These are phyloP conservation scores for Fibroporia radiculosa DNA, from an alignment of 768 basidiomycete genomes.

Conservation along the genomic window DNA sequence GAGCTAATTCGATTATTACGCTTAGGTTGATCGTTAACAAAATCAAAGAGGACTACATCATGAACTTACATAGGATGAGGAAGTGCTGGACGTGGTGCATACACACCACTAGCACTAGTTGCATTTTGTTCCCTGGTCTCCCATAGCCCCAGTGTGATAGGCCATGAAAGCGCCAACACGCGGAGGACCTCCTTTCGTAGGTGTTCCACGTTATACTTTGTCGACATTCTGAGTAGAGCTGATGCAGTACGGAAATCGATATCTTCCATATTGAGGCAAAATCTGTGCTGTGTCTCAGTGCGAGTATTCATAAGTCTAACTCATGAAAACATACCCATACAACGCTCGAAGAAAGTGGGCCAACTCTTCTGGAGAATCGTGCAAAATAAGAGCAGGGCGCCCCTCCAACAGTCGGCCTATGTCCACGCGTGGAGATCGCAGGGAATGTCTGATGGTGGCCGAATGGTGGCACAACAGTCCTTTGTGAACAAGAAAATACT, in stretches of 20 bases:
- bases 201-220: conserved; percentile 53
- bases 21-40: conserved; percentile 24
- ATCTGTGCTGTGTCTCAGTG: conserved; percentile 2
- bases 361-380: conserved; percentile 51
- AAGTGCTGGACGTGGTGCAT: conserved; percentile 45
- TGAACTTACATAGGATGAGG: conserved; percentile 63
- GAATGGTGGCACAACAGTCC: conserved; percentile 64
- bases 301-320: background rate
- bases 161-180: conserved; percentile 49
- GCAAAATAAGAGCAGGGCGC: conserved; percentile 44
- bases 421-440: conserved; percentile 17
- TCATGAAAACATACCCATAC: conserved; percentile 35
- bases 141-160: conserved; percentile 55
- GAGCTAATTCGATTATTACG: conserved; percentile 59
- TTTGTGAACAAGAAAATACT: conserved; percentile 64
- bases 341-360: conserved; percentile 52
- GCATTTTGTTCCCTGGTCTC: conserved; percentile 56
- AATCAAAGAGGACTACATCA: background rate
- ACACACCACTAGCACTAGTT: conserved; percentile 40
- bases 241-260: conserved; percentile 44
- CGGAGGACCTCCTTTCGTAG: conserved; percentile 52
- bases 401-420: conserved; percentile 40
- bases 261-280: conserved; percentile 3
- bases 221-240: conserved; percentile 52
- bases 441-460: conserved; percentile 33